Evolutionary conservation across 495 filamentous ascomycete species (phyloP).

Genomic region (Aspergillus sparsus): DNA sequence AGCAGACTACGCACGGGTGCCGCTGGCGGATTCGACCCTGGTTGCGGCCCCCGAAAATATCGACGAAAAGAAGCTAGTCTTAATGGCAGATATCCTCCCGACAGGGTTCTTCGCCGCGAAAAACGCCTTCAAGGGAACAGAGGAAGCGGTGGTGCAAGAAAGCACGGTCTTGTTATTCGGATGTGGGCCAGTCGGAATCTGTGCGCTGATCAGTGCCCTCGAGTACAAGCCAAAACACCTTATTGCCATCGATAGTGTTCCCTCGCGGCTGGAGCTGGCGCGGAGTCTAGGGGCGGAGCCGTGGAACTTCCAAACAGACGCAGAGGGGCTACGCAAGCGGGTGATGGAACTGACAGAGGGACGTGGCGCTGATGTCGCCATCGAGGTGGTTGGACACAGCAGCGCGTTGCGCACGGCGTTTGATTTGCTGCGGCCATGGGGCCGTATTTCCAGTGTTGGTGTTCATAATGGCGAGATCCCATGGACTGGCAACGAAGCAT

Average conservation of each 20-base stretch:
- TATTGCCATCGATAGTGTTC: conserved; percentile 79
- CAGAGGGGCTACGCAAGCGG: conserved; percentile 60
- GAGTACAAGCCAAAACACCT: conserved; percentile 72
- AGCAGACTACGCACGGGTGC: conserved; percentile 83
- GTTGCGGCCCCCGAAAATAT: conserved; percentile 68
- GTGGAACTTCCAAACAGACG: conserved; percentile 63
- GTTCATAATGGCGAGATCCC: conserved; percentile 89
- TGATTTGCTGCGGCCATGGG: conserved; percentile 84
- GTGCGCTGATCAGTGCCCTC: conserved; percentile 74
- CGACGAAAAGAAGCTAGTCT: conserved; percentile 70
- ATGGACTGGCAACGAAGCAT: conserved; percentile 81
- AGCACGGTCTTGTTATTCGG: conserved; percentile 76
- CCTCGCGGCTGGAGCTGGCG: conserved; percentile 70
- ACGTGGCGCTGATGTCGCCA: conserved; percentile 79
- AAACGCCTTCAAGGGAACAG: conserved; percentile 68
- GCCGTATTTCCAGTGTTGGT: conserved; percentile 77
- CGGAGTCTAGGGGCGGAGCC: conserved; percentile 73
- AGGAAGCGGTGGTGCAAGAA: conserved; percentile 53
- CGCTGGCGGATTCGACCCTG: conserved; percentile 75
- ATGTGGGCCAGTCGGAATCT: conserved; percentile 84
- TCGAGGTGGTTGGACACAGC: conserved; percentile 84
- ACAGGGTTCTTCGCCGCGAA: conserved; percentile 83
- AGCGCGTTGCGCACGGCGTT: conserved; percentile 76
- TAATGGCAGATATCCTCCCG: conserved; percentile 61
- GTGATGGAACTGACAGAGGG: conserved; percentile 65